Percentiles rank a stretch among this genome's conserved stretches.
phyloP scores from a whole-genome alignment of 345 rosid species.

The Eucalyptus erythrocorys region DNA sequence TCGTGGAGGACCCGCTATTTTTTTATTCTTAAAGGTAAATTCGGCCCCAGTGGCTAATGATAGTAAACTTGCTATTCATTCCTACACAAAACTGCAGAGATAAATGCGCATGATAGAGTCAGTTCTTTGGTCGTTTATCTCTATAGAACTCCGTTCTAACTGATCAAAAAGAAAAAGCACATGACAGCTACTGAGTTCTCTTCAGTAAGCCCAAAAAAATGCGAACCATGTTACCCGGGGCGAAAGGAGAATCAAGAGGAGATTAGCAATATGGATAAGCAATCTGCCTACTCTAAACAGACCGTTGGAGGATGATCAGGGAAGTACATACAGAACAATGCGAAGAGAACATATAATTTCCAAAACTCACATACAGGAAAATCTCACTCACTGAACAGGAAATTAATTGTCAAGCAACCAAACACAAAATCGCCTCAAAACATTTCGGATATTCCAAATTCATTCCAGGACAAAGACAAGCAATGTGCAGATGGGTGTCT shows the following conservation, averaged over 20 bases:
- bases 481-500: not conserved
- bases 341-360: not conserved
- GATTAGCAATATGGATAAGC: not conserved
- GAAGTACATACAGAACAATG: not conserved
- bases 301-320: not conserved
- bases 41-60: not conserved
- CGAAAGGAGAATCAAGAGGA: not conserved
- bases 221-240: not conserved
- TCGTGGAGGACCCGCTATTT: rapidly evolving
- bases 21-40: not conserved
- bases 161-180: not conserved
- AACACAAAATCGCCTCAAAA: not conserved
- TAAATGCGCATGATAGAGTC: not conserved
- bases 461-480: not conserved
- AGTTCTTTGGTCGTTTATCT: not conserved
- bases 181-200: not conserved
- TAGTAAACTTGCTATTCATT: not conserved
- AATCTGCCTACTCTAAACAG: too few relatives aligned
- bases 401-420: not conserved
- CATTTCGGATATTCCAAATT: not conserved
- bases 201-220: not conserved
- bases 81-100: not conserved
- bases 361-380: not conserved
- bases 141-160: rapidly evolving
- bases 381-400: not conserved